Evolutionary conservation across 495 filamentous ascomycete species (phyloP).

Genomic region (Xylaria grammica): DNA sequence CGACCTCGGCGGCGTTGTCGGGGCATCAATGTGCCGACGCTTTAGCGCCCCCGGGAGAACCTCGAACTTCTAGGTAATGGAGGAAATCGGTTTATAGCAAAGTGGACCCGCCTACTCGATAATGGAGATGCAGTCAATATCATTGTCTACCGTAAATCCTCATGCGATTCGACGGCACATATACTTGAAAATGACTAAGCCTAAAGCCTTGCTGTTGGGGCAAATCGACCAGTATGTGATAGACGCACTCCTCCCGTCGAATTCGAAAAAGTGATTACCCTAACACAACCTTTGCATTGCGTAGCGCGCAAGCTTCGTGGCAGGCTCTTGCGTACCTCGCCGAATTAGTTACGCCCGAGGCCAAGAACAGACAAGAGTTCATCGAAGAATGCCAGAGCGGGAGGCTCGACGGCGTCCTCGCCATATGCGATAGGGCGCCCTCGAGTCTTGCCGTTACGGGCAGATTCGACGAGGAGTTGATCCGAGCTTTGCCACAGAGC

Average conservation of each 20-base stretch:
- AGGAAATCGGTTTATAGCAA: too few relatives aligned
- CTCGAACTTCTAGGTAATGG: too few relatives aligned
- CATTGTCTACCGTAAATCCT: too few relatives aligned
- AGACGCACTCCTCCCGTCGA: constrained; percentile 24
- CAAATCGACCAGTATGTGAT: constrained; percentile 64
- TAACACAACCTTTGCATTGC: too few relatives aligned
- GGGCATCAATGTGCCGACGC: too few relatives aligned
- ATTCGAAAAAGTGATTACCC: too few relatives aligned
- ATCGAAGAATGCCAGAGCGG: constrained; percentile 68
- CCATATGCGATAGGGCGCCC: constrained; percentile 47
- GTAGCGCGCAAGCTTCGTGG: too few relatives aligned
- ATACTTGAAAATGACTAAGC: constrained; percentile 40
- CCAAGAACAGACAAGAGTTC: constrained; percentile 63
- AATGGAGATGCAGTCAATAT: too few relatives aligned
- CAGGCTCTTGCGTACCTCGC: constrained; percentile 44
- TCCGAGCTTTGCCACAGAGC: constrained; percentile 62
- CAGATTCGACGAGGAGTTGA: constrained; percentile 65
- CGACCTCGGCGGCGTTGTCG: too few relatives aligned
- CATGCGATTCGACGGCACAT: too few relatives aligned
- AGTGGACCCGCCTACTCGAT: too few relatives aligned
- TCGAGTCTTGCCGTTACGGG: constrained; percentile 62
- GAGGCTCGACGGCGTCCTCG: constrained; percentile 65
- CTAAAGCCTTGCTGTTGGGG: constrained; percentile 60
- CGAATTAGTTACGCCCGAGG: constrained; percentile 50
- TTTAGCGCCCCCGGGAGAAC: too few relatives aligned